Evolutionary conservation across 2,329 filamentous ascomycete species (phyloP), one percentile per base, ranked within the genome.

Genomic region (Lasiodiplodia sp.): DNA sequence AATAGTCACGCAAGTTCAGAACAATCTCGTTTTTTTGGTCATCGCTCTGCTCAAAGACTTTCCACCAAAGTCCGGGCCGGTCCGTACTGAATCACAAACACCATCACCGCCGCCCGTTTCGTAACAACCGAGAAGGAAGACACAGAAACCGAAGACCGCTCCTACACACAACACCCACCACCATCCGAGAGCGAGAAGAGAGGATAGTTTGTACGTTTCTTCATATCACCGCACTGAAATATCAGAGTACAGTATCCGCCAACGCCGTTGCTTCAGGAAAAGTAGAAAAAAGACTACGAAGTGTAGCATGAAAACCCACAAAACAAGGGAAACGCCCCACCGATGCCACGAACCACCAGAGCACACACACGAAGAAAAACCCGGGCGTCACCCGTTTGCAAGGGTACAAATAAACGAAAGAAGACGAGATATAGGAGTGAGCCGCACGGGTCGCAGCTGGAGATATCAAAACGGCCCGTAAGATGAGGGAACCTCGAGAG

Each of bases 391-490:
- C 40, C 57, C 23, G 23, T 51, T 18, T 25, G 14, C 10, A 31
- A 57, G 55, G 12, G 6, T 44, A 16, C 37, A 62, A 28, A 28
- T 52, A n/a, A 52, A 52, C 47, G 60, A 51, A 64, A 52, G 47
- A 49, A 64, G 58, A 63, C 49, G n/a, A 51, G 28, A 28, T 6
- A 21, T 34, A 18, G 28, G 34, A 18, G 12, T 21, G 38, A 62
- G 58, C 58, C 58, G 58, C 58, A 49, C 44, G 58, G 58, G 58
- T 63, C 44, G 44, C 58, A 51, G 58, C 58, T 47, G 18, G 31
- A 51, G 58, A 63, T 63, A 63, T 63, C 58, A 64, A 64, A 25
- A 47, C 60, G 60, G 44, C 25, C 58, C 44, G 58, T 63, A 63
- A 63, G 18, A 47, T n/a, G 44, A 47, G 44, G 28, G 44, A 47